These are phyloP conservation scores for Rubia tinctorum DNA, from an alignment of 305 asterid genomes.

Conservation along the genomic window DNA sequence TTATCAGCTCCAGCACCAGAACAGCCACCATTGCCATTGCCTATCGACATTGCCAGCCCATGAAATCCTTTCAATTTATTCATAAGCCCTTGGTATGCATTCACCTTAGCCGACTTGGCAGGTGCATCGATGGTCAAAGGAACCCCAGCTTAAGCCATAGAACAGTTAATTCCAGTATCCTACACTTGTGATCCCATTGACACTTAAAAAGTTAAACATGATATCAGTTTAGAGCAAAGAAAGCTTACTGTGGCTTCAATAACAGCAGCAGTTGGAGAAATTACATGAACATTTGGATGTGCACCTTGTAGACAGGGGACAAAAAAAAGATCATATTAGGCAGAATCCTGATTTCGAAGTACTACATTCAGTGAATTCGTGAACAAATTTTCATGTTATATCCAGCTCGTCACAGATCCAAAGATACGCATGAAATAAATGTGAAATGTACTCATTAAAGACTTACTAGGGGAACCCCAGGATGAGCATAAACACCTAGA, in stretches of 20 bases:
- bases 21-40: slow-evolving; percentile 55
- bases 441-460: too few species aligned
- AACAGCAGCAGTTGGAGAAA: slow-evolving; percentile 24
- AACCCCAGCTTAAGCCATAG: slow-evolving; percentile 53
- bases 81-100: slow-evolving; percentile 51
- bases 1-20: slow-evolving; percentile 58
- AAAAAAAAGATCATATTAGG: background rate
- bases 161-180: slow-evolving; percentile 19
- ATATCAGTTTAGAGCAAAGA: background rate
- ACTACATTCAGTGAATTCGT: too few species aligned
- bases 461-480: slow-evolving; percentile 84
- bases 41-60: slow-evolving; percentile 83
- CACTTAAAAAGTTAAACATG: background rate
- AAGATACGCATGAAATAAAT: too few species aligned
- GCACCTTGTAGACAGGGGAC: slow-evolving; percentile 23
- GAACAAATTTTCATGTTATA: too few species aligned
- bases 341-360: background rate
- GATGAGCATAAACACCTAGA: slow-evolving; percentile 84
- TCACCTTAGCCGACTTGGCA: slow-evolving; percentile 54
- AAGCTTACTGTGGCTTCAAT: slow-evolving; percentile 28
- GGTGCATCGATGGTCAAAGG: slow-evolving; percentile 55
- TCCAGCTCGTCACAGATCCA: too few species aligned
- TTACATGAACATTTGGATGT: slow-evolving; percentile 27
- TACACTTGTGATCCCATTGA: background rate
- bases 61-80: slow-evolving; percentile 76